Conservation (phyloP, 139 green algal species). For the Trebouxia sp. region DNA sequence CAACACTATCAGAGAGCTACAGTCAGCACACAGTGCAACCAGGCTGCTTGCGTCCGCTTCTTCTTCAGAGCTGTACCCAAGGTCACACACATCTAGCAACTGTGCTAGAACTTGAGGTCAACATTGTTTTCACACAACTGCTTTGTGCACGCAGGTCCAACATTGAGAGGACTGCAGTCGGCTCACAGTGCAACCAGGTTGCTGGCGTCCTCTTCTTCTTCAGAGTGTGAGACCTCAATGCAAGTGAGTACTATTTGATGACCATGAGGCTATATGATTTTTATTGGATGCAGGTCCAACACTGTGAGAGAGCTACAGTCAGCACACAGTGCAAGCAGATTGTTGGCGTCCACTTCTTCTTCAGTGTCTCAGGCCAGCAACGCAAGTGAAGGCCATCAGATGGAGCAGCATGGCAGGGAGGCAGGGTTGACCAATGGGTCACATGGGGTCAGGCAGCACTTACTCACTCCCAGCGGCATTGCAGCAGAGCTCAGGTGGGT, state of each 20-base stretch:
- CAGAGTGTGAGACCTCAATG: too few relatives aligned
- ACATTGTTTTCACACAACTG: too few relatives aligned
- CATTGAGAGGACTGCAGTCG: too few relatives aligned
- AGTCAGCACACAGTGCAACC: neutral
- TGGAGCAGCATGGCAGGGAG: conserved; percentile 3
- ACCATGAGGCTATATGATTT: too few relatives aligned
- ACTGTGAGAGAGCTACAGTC: neutral
- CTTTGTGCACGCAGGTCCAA: too few relatives aligned
- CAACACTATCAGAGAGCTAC: neutral
- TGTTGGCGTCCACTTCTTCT: neutral
- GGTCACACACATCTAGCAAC: too few relatives aligned
- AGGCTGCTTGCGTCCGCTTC: neutral
- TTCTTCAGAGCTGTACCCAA: neutral
- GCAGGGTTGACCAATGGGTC: conserved; percentile 10
- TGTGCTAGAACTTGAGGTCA: too few relatives aligned
- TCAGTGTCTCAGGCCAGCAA: neutral
- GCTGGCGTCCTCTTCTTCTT: too few relatives aligned
- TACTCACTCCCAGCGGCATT: conserved; percentile 41
- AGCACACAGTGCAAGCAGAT: neutral
- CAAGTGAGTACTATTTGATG: too few relatives aligned
- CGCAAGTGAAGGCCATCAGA: neutral
- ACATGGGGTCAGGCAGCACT: neutral
- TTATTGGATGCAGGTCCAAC: neutral
- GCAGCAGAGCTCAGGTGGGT: conserved; percentile 28
- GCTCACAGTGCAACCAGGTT: too few relatives aligned